Evolutionary conservation across 345 rosid genomes (phyloP).

Genomic region (Pugionium dolabratum): DNA sequence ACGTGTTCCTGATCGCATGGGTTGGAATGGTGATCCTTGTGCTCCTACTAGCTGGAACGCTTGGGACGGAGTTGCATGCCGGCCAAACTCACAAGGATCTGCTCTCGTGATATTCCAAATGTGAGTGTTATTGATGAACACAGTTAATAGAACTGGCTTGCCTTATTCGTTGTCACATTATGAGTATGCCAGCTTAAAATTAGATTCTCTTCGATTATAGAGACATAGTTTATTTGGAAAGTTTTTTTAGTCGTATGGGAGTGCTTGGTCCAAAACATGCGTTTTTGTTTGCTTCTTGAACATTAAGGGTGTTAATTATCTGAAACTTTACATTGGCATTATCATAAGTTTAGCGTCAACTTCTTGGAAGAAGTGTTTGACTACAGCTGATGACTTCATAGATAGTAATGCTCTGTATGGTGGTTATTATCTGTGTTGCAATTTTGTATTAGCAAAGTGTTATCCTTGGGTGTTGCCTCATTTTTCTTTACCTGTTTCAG

Average conservation of each 20-base stretch:
- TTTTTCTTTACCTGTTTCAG: slow-evolving; percentile 46
- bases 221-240: neutral
- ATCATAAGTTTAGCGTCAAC: neutral
- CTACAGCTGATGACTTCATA: slow-evolving; percentile 11
- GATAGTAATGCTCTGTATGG: neutral
- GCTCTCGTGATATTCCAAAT: slow-evolving; percentile 81
- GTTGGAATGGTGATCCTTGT: slow-evolving; percentile 99
- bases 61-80: slow-evolving; percentile 98
- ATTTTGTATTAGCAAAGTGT: neutral
- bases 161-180: neutral
- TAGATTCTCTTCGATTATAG: neutral
- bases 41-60: slow-evolving; percentile 98
- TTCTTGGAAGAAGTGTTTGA: neutral
- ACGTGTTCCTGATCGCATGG: slow-evolving; percentile 89
- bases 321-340: neutral
- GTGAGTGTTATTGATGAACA: slow-evolving; percentile 47
- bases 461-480: slow-evolving; percentile 11
- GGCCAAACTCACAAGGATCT: slow-evolving; percentile 57
- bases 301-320: neutral
- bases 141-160: neutral
- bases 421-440: neutral
- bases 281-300: neutral
- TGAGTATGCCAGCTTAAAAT: neutral
- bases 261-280: neutral
- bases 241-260: neutral